Conservation (phyloP, 306 rosid genomes). For the Malus sylvestris region DNA sequence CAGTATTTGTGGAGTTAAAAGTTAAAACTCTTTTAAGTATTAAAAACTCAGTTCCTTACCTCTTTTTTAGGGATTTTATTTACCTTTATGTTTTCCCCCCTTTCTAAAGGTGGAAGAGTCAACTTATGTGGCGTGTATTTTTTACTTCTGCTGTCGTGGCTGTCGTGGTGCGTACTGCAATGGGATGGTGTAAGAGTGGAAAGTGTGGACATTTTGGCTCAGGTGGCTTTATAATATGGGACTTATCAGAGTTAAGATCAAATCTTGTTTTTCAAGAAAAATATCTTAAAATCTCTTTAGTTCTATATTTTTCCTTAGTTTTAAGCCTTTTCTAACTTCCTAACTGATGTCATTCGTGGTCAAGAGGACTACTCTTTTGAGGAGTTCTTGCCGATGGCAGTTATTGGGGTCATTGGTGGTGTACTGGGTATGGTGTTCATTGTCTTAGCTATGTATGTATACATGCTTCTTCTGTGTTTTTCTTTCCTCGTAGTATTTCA, state of each 20-base stretch:
- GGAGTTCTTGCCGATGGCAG: constrained; percentile 89
- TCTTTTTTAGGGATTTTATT: background rate
- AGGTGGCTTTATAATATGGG: constrained; percentile 98
- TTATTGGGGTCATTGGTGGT: constrained; percentile 97
- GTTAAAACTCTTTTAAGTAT: background rate
- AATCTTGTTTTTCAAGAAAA: constrained; percentile 12
- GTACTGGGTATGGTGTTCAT: constrained; percentile 49
- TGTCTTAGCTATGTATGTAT: background rate
- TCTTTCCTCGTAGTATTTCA: background rate
- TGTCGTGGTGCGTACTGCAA: constrained; percentile 87
- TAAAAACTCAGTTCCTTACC: background rate
- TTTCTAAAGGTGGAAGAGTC: constrained; percentile 46
- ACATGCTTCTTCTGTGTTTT: background rate
- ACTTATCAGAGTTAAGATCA: constrained; percentile 78
- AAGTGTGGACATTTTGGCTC: constrained; percentile 97
- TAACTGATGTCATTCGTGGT: constrained; percentile 53
- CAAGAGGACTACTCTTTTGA: constrained; percentile 96
- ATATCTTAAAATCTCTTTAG: constrained; percentile 27
- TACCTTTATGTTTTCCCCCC: background rate
- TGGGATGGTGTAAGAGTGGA: constrained; percentile 96
- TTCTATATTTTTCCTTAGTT: background rate
- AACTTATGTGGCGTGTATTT: constrained; percentile 96
- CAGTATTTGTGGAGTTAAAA: background rate
- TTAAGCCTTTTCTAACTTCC: constrained; percentile 25
- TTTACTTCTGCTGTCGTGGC: constrained; percentile 97